These are phyloP conservation scores for Graphilbum fragrans DNA, from an alignment of 2,329 filamentous ascomycete species.

Conservation along the genomic window DNA sequence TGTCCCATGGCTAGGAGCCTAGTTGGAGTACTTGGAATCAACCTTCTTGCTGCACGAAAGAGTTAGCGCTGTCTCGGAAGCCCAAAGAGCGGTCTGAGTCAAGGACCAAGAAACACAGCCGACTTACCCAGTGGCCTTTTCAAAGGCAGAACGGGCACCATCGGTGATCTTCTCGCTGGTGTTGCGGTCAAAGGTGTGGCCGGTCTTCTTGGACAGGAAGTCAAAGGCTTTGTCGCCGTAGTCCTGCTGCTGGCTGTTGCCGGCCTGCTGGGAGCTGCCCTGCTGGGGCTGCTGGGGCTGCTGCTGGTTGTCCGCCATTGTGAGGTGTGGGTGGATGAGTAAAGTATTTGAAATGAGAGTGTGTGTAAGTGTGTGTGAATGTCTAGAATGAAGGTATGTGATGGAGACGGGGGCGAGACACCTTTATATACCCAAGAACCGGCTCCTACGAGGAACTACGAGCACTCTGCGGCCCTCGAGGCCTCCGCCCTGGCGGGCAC, in stretches of 20 bases:
- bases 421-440: too few relatives aligned
- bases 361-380: not conserved
- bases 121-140: slow-evolving; percentile 25
- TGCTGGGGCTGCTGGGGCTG: not conserved
- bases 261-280: not conserved
- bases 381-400: not conserved
- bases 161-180: slow-evolving; percentile 22
- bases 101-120: too few relatives aligned
- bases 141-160: slow-evolving; percentile 18
- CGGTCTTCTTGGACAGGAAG: slow-evolving; percentile 14
- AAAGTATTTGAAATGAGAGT: too few relatives aligned
- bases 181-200: slow-evolving; percentile 11
- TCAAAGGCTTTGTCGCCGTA: slow-evolving; percentile 17
- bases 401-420: too few relatives aligned
- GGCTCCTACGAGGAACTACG: too few relatives aligned
- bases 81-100: not conserved
- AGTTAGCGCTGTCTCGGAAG: not conserved
- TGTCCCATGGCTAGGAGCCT: too few relatives aligned
- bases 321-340: too few relatives aligned
- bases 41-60: slow-evolving; percentile 21
- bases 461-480: too few relatives aligned
- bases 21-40: slow-evolving; percentile 19
- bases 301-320: slow-evolving; percentile 1
- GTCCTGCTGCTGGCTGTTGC: slow-evolving; percentile 8
- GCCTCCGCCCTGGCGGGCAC: too few relatives aligned